Percentiles rank a stretch among this genome's conserved stretches.
phyloP scores from a whole-genome alignment of 352 stramenopile species.

The Pythium sukuiense region DNA sequence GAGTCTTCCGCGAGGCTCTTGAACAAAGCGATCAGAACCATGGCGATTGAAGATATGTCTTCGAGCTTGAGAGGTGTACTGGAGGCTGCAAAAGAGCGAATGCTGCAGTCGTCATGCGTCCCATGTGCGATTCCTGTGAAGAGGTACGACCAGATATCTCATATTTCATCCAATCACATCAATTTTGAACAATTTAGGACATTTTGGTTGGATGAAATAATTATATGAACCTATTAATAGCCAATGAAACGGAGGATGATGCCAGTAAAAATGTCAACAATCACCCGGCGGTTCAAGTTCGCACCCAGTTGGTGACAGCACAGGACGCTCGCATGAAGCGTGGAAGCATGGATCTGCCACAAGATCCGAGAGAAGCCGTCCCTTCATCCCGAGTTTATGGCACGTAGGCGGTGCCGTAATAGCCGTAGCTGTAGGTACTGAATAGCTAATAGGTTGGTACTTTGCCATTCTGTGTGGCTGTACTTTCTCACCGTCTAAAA shows the following conservation, averaged over 20 bases:
- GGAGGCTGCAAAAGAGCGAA: background rate
- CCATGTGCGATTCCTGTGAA: background rate
- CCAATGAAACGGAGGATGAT: background rate
- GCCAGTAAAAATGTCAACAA: background rate
- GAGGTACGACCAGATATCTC: background rate
- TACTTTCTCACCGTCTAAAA: conserved; percentile 35
- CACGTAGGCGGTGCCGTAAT: no score
- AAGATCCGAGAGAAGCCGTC: no score
- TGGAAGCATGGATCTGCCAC: no score
- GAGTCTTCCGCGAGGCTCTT: conserved; percentile 4
- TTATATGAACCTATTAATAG: background rate
- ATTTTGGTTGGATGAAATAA: background rate
- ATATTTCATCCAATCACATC: background rate
- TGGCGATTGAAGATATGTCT: background rate
- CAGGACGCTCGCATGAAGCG: no score
- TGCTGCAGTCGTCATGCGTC: background rate
- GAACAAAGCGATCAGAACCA: conserved; percentile 13
- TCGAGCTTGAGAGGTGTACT: background rate
- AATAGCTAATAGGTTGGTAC: no score
- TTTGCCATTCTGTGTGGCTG: no score
- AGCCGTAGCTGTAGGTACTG: no score
- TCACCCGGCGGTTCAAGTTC: background rate
- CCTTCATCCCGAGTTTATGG: background rate
- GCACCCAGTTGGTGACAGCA: background rate
- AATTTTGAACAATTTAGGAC: background rate